Conservation (phyloP, 139 green algal species). For the Coelastrella sp. region DNA sequence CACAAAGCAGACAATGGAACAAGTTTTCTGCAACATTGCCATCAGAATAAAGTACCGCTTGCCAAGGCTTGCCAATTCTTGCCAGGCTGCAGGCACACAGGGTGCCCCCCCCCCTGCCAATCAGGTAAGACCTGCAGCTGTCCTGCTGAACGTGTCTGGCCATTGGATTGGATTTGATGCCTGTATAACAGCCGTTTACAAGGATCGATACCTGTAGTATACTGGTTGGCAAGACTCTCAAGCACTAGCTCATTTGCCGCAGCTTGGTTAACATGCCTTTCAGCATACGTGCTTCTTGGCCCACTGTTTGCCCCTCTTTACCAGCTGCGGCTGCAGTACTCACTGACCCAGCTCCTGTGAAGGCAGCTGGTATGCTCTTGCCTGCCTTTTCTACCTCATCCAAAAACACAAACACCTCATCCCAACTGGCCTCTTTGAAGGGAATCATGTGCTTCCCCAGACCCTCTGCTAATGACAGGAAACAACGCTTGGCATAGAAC, state of each 20-base stretch:
- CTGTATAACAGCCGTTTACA: too few species aligned
- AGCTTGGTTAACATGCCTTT: slow-evolving; percentile 67
- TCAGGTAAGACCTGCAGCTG: too few species aligned
- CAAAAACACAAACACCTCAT: slow-evolving; percentile 65
- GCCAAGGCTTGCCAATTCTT: too few species aligned
- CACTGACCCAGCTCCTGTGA: slow-evolving; percentile 15
- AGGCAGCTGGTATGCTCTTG: slow-evolving; percentile 13
- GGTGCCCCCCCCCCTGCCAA: too few species aligned
- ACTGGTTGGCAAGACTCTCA: too few species aligned
- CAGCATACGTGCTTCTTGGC: slow-evolving; percentile 60
- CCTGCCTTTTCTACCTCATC: slow-evolving; percentile 43
- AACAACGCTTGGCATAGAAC: slow-evolving; percentile 81
- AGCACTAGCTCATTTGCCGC: slow-evolving; percentile 33
- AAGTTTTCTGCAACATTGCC: too few species aligned
- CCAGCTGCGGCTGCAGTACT: slow-evolving; percentile 29
- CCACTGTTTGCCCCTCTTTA: slow-evolving; percentile 54
- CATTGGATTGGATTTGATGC: too few species aligned
- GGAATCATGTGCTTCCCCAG: slow-evolving; percentile 91
- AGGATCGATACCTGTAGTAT: too few species aligned
- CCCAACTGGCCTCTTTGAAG: slow-evolving; percentile 75
- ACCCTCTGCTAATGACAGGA: slow-evolving; percentile 87
- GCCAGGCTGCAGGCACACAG: too few species aligned
- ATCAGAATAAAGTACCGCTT: too few species aligned
- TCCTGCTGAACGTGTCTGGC: too few species aligned
- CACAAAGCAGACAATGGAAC: too few species aligned